Evolutionary conservation across 2,329 filamentous ascomycete genomes (phyloP).

Genomic region (Verticillium dahliae): DNA sequence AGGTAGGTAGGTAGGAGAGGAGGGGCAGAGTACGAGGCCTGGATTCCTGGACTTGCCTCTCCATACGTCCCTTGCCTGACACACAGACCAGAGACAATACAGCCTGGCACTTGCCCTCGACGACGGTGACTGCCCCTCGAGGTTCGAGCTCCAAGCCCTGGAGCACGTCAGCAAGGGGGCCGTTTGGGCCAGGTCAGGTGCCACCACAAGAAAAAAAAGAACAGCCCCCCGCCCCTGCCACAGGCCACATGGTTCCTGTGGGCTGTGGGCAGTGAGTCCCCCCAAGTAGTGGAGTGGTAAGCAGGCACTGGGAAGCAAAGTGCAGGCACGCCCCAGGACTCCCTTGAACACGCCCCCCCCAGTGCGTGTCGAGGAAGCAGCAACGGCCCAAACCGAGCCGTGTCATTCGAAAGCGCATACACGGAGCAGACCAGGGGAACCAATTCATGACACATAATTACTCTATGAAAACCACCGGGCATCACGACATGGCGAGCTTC

Average conservation of each 20-base stretch:
- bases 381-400: background rate
- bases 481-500: constrained; percentile 15
- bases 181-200: background rate
- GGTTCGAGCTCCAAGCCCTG: background rate
- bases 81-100: background rate
- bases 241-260: background rate
- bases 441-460: constrained; percentile 28
- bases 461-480: constrained; percentile 22
- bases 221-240: background rate
- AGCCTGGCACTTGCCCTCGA: background rate
- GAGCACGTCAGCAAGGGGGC: background rate
- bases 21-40: background rate
- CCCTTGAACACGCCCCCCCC: background rate
- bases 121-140: background rate
- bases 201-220: background rate
- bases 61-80: background rate
- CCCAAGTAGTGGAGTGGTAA: background rate
- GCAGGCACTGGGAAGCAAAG: background rate
- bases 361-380: background rate
- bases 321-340: background rate
- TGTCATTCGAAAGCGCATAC: background rate
- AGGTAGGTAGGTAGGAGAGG: background rate
- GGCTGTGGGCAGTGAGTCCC: too few species aligned
- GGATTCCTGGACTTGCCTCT: background rate
- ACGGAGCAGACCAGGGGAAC: constrained; percentile 8